Evolutionary conservation across 192 early-diverging fungal genomes (phyloP), one percentile per base, ranked within the genome.

Genomic region (Linnemannia hyalina): DNA sequence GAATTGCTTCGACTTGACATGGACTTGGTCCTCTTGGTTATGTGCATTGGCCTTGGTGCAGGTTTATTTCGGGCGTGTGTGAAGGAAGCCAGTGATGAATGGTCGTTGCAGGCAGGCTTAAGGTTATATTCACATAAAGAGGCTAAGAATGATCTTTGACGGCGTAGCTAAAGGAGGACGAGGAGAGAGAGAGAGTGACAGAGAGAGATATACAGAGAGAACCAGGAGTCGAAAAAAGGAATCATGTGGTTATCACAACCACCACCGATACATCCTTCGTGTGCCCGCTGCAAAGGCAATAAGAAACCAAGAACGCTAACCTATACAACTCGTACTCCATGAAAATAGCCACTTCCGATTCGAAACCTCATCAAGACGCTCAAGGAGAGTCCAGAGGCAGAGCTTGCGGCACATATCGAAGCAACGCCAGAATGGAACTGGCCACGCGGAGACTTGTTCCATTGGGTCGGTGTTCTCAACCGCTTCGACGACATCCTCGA

Each of bases 401-500:
- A 92, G 47, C 92, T 97, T 85, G 85, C 92, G 35, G 82, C 63
- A 4, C 82, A 91, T 68, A 87, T 94, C 26, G 81, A 89, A 71
- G 82, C 89, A 26, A 80, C 90, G 68, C 75, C 81, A 32, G 92
- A 93, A 70, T 97, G 97, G 97, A 88, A 89, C 55, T 96, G 93
- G 88, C 94, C 94, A 52, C 95, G 97, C 72, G 96, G 97, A 63
- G 98, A 99, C 79, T 89, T 99, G 73, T 97, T 95, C 90, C 97
- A 98, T 73, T 99, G 98, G 98, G 96, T 98, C 44, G 88, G 92
- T 18, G 97, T 98, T 7, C 93, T 99, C 60, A 98, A 99, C 90
- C 92, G 96, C 36, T 98, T 98, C 80, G 98, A 98, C 81, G 89
- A 89, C 15, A 94, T 98, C 36, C 88, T 99, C 54, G 94, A 93